Evolutionary conservation across 208 protist species (phyloP).

Genomic region (Herpetomonas samuelpessoai): DNA sequence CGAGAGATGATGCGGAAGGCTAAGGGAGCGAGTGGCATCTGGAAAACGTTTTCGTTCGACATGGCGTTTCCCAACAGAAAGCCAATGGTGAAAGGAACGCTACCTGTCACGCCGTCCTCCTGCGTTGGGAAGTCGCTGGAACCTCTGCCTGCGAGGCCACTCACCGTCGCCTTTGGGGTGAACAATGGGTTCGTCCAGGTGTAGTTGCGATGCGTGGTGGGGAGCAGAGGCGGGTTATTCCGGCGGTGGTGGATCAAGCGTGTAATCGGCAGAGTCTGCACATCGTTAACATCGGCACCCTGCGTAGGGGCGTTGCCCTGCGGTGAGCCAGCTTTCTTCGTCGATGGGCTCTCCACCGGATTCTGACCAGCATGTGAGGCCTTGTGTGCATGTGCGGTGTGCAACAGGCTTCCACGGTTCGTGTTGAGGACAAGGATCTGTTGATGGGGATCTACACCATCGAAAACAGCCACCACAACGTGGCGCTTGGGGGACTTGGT

Average conservation of each 20-base stretch:
- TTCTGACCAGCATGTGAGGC: too few relatives aligned
- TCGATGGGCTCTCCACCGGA: too few relatives aligned
- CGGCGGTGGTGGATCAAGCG: conserved; percentile 31
- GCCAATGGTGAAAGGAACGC: conserved; percentile 33
- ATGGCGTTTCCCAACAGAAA: conserved; percentile 47
- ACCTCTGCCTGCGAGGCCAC: too few relatives aligned
- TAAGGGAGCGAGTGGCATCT: conserved; percentile 44
- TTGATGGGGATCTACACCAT: conserved; percentile 2
- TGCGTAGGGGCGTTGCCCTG: too few relatives aligned
- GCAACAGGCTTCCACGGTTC: too few relatives aligned
- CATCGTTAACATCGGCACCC: not conserved
- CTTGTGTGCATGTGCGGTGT: too few relatives aligned
- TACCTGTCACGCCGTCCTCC: not conserved
- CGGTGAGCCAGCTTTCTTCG: too few relatives aligned
- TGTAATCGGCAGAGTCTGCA: conserved; percentile 15
- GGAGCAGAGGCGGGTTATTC: conserved; percentile 14
- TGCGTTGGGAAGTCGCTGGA: too few relatives aligned
- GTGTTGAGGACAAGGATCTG: conserved; percentile 21
- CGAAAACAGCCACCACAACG: conserved; percentile 11
- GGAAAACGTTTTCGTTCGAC: conserved; percentile 37
- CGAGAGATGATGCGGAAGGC: conserved; percentile 42
- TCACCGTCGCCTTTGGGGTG: not conserved
- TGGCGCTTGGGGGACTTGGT: conserved; percentile 1
- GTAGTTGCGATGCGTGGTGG: conserved; percentile 9
- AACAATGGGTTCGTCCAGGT: conserved; percentile 38